Percentiles rank a stretch among this genome's conserved stretches.
Evolutionary conservation across 2,329 filamentous ascomycete species (phyloP).

Genomic region (Xylaria sp.): DNA sequence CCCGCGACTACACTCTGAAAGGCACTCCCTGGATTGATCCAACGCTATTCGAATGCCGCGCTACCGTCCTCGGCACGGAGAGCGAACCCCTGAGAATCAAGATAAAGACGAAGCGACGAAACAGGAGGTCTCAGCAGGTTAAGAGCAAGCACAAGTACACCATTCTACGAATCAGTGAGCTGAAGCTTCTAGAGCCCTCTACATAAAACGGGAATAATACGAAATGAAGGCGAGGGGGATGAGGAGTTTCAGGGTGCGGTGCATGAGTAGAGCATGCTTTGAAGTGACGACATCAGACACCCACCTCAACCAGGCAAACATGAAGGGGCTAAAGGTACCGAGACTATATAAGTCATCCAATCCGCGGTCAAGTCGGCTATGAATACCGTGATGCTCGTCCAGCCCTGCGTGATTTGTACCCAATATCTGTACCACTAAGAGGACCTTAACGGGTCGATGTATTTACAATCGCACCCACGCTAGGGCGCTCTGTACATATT

Average conservation of each 20-base stretch:
- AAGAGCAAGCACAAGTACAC: conserved; percentile 94
- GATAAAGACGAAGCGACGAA: conserved; percentile 83
- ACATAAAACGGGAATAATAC: conserved; percentile 4
- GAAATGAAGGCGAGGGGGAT: background rate
- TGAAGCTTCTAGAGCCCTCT: conserved; percentile 64
- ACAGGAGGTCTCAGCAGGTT: conserved; percentile 77
- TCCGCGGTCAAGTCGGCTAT: too few species aligned
- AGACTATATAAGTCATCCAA: background rate
- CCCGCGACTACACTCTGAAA: conserved; percentile 89
- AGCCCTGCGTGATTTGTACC: conserved; percentile 9
- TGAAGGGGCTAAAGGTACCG: background rate
- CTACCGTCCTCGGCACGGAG: conserved; percentile 86
- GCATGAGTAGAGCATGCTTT: background rate
- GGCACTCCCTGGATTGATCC: conserved; percentile 85
- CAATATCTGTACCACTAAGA: conserved; percentile 31
- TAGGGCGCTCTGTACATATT: background rate
- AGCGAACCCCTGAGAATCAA: conserved; percentile 80
- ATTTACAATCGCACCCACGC: conserved; percentile 10
- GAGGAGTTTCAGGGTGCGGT: background rate
- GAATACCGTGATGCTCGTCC: background rate
- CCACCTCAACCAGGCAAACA: background rate
- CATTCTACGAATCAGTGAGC: conserved; percentile 82
- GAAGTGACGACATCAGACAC: background rate
- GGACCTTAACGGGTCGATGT: conserved; percentile 10
- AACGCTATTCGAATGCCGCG: conserved; percentile 83